Evolutionary conservation across 2,329 filamentous ascomycete genomes (phyloP).

Genomic region (Stagonosporopsis chrysanthemi): DNA sequence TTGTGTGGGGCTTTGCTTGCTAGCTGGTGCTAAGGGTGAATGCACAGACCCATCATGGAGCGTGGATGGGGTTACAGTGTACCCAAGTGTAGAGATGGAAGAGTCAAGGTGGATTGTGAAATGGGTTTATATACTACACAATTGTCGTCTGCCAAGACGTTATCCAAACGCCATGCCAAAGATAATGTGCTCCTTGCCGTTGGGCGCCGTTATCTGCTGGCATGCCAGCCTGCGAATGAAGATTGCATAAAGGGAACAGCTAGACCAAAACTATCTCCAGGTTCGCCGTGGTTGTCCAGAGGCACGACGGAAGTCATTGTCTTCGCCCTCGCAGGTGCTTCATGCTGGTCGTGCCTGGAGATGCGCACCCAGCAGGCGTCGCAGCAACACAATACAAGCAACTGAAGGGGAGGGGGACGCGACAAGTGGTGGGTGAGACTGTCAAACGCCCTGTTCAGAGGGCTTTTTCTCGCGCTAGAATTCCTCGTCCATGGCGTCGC

Average conservation of each 20-base stretch:
- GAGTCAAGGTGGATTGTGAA: neutral
- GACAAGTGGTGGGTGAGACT: neutral
- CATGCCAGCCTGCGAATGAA: neutral
- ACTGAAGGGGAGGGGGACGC: neutral
- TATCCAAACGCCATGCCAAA: constrained; percentile 7
- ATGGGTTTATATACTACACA: constrained; percentile 1
- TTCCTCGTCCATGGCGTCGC: constrained; percentile 17
- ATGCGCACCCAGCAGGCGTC: neutral
- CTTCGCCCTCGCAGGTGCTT: neutral
- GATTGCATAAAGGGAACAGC: neutral
- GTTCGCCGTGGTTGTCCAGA: neutral
- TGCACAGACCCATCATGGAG: too few relatives aligned
- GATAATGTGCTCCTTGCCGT: neutral
- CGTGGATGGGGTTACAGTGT: too few relatives aligned
- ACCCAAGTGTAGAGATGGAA: too few relatives aligned
- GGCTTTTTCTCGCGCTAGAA: neutral
- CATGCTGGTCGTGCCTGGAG: neutral
- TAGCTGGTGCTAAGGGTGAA: too few relatives aligned
- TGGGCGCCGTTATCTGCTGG: neutral
- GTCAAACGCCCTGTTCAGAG: neutral
- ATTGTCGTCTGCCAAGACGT: neutral
- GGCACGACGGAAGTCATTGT: neutral
- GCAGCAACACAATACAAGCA: neutral
- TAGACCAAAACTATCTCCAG: neutral
- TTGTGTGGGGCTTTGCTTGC: neutral